Percentiles rank a stretch among this genome's conserved stretches.
Evolutionary conservation across 768 basidiomycete genomes (phyloP).

Genomic region (Leccinellum albellum): DNA sequence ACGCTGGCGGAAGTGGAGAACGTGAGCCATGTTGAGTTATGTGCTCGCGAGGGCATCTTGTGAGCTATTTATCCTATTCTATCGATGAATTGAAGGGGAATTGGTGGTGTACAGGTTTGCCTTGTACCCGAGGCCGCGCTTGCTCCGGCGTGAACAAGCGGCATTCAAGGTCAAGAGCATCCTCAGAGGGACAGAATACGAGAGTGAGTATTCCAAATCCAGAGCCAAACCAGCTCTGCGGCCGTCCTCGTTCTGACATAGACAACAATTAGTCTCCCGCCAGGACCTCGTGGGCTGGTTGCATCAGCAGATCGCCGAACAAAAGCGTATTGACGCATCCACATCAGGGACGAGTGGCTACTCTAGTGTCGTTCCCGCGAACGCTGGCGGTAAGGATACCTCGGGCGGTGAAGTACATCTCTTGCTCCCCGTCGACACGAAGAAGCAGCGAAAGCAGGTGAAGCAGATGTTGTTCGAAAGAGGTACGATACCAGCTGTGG

Average conservation of each 20-base stretch:
- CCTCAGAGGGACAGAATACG: slow-evolving; percentile 71
- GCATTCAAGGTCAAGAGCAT: slow-evolving; percentile 84
- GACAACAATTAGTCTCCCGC: slow-evolving; percentile 47
- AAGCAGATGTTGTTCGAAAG: slow-evolving; percentile 68
- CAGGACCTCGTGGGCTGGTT: slow-evolving; percentile 74
- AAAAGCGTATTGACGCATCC: slow-evolving; percentile 66
- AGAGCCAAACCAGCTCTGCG: not conserved
- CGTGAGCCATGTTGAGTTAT: slow-evolving; percentile 64
- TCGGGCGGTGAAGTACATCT: slow-evolving; percentile 53
- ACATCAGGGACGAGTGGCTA: slow-evolving; percentile 54
- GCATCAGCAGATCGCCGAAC: slow-evolving; percentile 74
- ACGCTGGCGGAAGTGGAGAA: slow-evolving; percentile 59
- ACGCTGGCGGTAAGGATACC: slow-evolving; percentile 34
- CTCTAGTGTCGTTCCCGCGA: slow-evolving; percentile 35
- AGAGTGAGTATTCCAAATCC: slow-evolving; percentile 42
- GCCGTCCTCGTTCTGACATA: slow-evolving; percentile 2
- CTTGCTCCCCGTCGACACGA: slow-evolving; percentile 62
- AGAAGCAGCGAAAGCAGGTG: slow-evolving; percentile 70
- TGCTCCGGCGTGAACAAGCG: slow-evolving; percentile 52
- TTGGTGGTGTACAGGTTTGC: slow-evolving; percentile 39
- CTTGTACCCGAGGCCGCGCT: slow-evolving; percentile 52
- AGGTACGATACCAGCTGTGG: slow-evolving; percentile 36
- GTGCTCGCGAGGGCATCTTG: slow-evolving; percentile 82
- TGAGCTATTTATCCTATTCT: slow-evolving; percentile 33
- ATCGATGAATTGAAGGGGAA: not conserved